Base-by-base conservation (phyloP, 805 yeast species). In the Saccharomycopsis sp. region DNA sequence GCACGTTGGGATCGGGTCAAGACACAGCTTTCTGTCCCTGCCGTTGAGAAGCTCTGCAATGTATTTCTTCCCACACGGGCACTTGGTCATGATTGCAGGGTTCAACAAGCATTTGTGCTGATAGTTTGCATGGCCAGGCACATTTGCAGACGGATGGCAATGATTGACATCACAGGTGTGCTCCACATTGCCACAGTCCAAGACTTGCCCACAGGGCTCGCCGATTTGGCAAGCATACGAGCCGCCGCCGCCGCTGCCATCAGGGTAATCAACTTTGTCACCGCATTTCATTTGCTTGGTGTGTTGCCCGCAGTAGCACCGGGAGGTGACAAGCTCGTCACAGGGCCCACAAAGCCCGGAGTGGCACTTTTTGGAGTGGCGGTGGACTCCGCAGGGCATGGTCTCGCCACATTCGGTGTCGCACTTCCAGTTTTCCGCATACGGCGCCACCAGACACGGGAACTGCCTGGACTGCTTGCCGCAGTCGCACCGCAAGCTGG, bases 311-410 rank as follows among this genome's bases (percentile, higher is more conserved):
- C 96, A 87, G 54, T 83, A 87, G 57, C 96, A 87, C 16, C 51
- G 57, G 1, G 71, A 69, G 4, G 52, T 53, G 1, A 80, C 57
- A 2, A 53, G 48, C 38, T 65, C 71, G 5, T 67, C 60, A 57
- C 96, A 87, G 4, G 67, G 64, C 0, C 94, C 95, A 63, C 96
- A 87, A 17, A 82, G 63, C 0, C 94, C 95, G n/a, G 63, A 55
- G 59, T 87, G 96, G 56, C 96, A 87, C 4, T 54, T 61, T 31
- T 61, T 58, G 3, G 58, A 48, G 60, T 96, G 87, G 31, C 53
- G 59, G 55, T 88, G 96, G 9, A 71, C 62, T 2, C 81, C 80
- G 63, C 92, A 75, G 12, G 95, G 83, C 55, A 85, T 54, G 2
- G 62, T 42, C 46, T 77, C 76, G 4, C 66, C 67, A 59, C 96